Percentiles rank a stretch among this genome's conserved stretches.
Conservation (phyloP, 805 yeast species). For the Kuraishia cidri region DNA sequence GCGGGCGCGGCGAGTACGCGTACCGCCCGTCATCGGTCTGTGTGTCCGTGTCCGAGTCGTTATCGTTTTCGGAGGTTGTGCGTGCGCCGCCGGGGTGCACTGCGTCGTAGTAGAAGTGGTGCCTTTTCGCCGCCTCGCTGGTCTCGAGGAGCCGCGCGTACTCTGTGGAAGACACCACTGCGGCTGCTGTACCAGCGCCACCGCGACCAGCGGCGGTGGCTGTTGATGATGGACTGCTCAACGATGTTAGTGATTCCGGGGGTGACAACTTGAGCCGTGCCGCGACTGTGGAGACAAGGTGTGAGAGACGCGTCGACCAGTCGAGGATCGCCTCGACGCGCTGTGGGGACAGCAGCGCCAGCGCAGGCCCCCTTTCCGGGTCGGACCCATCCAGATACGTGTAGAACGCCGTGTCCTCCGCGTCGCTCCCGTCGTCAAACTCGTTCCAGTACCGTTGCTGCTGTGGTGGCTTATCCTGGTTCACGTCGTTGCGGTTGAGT, state of each 20-base stretch:
- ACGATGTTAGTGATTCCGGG: too few relatives aligned
- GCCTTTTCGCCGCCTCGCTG: neutral
- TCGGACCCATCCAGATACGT: neutral
- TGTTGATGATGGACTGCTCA: too few relatives aligned
- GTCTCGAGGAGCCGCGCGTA: neutral
- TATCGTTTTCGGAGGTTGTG: neutral
- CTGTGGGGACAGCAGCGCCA: conserved; percentile 1
- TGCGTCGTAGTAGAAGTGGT: too few relatives aligned
- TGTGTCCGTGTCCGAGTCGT: neutral
- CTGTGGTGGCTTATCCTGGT: conserved; percentile 6
- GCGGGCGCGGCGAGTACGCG: neutral
- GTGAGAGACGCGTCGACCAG: too few relatives aligned
- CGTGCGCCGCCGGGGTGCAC: too few relatives aligned
- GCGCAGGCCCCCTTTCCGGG: neutral
- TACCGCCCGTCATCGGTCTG: neutral
- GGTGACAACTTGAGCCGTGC: neutral
- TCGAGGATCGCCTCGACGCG: neutral
- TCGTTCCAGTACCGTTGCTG: conserved; percentile 53
- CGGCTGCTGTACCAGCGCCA: too few relatives aligned
- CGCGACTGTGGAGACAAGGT: neutral
- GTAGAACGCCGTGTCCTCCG: conserved; percentile 1
- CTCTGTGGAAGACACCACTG: neutral
- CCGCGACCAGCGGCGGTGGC: neutral
- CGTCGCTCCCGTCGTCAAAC: conserved; percentile 55
- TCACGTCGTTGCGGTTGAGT: conserved; percentile 17